Evolutionary conservation across 225 moss, liverwort and hornwort genomes (phyloP).

Genomic region (Pseudoscleropodium purum): DNA sequence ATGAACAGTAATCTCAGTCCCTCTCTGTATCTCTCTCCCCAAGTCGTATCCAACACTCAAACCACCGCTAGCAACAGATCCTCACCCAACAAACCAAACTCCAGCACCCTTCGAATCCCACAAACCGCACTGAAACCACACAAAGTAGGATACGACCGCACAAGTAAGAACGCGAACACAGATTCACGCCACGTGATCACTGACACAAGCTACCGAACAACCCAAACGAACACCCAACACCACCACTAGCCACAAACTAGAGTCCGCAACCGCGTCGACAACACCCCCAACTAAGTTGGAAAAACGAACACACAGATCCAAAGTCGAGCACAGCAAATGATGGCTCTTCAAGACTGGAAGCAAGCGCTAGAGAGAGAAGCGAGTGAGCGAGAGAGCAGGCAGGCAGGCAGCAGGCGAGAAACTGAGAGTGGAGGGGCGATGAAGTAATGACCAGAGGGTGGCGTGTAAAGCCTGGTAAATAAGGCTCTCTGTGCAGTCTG

Average conservation of each 20-base stretch:
- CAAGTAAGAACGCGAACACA: neutral
- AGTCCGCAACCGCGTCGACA: neutral
- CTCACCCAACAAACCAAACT: neutral
- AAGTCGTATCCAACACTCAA: neutral
- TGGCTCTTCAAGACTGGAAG: neutral
- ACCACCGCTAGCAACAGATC: neutral
- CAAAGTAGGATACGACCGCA: neutral
- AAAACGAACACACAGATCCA: neutral
- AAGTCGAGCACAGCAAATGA: neutral
- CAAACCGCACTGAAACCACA: neutral
- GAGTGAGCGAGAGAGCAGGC: neutral
- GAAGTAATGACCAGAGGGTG: neutral
- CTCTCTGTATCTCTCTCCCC: neutral
- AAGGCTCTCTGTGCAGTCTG: neutral
- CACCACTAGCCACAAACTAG: neutral
- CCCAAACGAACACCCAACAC: neutral
- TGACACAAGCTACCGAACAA: neutral
- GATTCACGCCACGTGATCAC: neutral
- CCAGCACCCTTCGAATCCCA: neutral
- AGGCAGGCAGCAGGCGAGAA: too few species aligned
- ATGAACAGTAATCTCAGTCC: neutral
- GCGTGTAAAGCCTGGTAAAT: slow-evolving; percentile 18
- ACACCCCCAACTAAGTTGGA: neutral
- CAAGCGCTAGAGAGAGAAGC: neutral
- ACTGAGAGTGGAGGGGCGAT: neutral